Evolutionary conservation across 192 early-diverging fungal genomes (phyloP).

Genomic region (Dispira parvispora): DNA sequence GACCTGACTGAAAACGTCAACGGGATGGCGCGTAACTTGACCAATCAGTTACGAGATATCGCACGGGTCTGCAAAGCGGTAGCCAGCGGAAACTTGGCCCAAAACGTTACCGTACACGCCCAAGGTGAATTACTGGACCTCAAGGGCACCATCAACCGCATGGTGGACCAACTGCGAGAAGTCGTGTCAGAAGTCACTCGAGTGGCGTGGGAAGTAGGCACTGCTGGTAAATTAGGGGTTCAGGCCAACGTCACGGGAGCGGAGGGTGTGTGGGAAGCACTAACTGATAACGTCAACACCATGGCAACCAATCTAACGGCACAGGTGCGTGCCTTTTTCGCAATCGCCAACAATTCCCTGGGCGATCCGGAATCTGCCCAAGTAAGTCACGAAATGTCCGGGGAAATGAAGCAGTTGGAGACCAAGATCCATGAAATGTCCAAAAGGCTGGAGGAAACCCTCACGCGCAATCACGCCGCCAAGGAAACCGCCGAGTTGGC

Average conservation of each 20-base stretch:
- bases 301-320: slow-evolving; percentile 58
- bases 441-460: slow-evolving; percentile 50
- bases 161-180: slow-evolving; percentile 36
- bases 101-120: slow-evolving; percentile 30
- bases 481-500: slow-evolving; percentile 67
- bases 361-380: slow-evolving; percentile 51
- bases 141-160: slow-evolving; percentile 42
- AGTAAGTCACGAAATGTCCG: slow-evolving; percentile 62
- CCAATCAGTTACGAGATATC: slow-evolving; percentile 47
- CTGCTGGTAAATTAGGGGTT: slow-evolving; percentile 56
- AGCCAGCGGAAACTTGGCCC: slow-evolving; percentile 36
- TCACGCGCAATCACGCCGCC: slow-evolving; percentile 60
- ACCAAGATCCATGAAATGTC: slow-evolving; percentile 80
- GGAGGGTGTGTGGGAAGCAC: slow-evolving; percentile 59
- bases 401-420: slow-evolving; percentile 73
- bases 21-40: slow-evolving; percentile 48
- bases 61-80: slow-evolving; percentile 50
- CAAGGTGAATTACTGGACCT: slow-evolving; percentile 40
- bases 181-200: slow-evolving; percentile 45
- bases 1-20: slow-evolving; percentile 54
- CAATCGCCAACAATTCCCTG: slow-evolving; percentile 54
- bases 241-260: slow-evolving; percentile 56
- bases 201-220: slow-evolving; percentile 49
- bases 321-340: slow-evolving; percentile 68
- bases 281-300: slow-evolving; percentile 56